Evolutionary conservation across 116 monocot genomes (phyloP), one percentile per base, ranked within the genome.

Genomic region (Trichopus zeylanicus): DNA sequence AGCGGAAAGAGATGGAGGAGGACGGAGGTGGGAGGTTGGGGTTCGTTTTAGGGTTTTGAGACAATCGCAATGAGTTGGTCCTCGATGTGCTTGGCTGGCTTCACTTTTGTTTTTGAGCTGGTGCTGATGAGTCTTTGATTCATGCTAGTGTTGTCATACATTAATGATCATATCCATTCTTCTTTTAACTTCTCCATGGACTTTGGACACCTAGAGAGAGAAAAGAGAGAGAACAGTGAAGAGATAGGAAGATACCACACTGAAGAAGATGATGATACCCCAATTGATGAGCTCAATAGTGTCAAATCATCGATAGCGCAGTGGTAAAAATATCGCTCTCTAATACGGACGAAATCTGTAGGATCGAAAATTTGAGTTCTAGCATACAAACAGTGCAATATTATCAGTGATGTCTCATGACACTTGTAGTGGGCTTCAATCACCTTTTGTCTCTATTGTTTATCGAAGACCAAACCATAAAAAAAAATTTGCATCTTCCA

Each of bases 81-180:
- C n/a, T n/a, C n/a, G n/a, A n/a, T n/a, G n/a, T n/a, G n/a, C n/a
- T n/a, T n/a, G n/a, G n/a, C n/a, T n/a, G n/a, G n/a, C n/a, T n/a
- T n/a, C n/a, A n/a, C n/a, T n/a, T n/a, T n/a, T n/a, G n/a, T n/a
- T n/a, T n/a, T n/a, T n/a, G n/a, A n/a, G n/a, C n/a, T n/a, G n/a
- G n/a, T 55, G 27, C 29, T 28, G 28, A 55, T 55, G 27, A 29
- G 27, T 55, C 29, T 55, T 55, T 51, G 15, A 13, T 51, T 38
- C 6, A 6, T 34, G 22, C 13, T 11, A 35, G 3, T 13, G 8
- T 24, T 51, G 10, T 48, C n/a, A n/a, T 51, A 22, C 21, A 21
- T 51, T 4, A 24, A 0, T 33, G 10, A 49, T 29, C 29, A 32
- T 51, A 21, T 21, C 48, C 31, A 49, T 28, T 4, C 34, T 63